A percentile compares a stretch with the other conserved stretches of the same genome.
phyloP scores from a whole-genome alignment of 1,284 basidiomycete genomes.

The Schizopora paradoxa region DNA sequence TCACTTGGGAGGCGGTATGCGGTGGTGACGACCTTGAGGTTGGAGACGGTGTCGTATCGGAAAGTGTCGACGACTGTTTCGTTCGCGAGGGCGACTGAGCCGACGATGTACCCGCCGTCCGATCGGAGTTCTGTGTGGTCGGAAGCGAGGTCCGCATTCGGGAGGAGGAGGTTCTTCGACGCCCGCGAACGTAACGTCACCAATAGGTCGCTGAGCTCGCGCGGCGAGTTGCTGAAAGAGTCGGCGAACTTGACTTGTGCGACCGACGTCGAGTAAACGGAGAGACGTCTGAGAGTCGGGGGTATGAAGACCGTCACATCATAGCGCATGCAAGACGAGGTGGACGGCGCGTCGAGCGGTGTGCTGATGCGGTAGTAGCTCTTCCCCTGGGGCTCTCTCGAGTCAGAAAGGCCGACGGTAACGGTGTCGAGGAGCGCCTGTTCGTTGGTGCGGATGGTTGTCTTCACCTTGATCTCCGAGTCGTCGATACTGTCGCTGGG shows the following conservation, averaged over 20 bases:
- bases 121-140: conserved; percentile 39
- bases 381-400: conserved; percentile 27
- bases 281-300: conserved; percentile 40
- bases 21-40: conserved; percentile 35
- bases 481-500: conserved; percentile 34
- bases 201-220: conserved; percentile 36
- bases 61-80: conserved; percentile 41
- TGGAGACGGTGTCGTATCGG: conserved; percentile 44
- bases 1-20: conserved; percentile 31
- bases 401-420: conserved; percentile 24
- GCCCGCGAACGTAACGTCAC: conserved; percentile 38
- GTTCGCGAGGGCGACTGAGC: conserved; percentile 42
- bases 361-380: conserved; percentile 37
- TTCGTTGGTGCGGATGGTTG: conserved; percentile 41
- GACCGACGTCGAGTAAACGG: conserved; percentile 35
- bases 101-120: conserved; percentile 54
- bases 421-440: conserved; percentile 35
- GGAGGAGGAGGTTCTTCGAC: conserved; percentile 40
- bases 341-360: conserved; percentile 23
- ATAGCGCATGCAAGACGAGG: conserved; percentile 43
- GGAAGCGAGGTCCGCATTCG: conserved; percentile 36
- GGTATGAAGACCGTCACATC: conserved; percentile 50
- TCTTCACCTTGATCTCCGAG: conserved; percentile 42
- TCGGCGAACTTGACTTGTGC: conserved; percentile 47
- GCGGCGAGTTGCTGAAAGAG: conserved; percentile 32